These are phyloP conservation scores for Xylaria telfairii DNA, from an alignment of 495 filamentous ascomycete genomes.

Conservation along the genomic window DNA sequence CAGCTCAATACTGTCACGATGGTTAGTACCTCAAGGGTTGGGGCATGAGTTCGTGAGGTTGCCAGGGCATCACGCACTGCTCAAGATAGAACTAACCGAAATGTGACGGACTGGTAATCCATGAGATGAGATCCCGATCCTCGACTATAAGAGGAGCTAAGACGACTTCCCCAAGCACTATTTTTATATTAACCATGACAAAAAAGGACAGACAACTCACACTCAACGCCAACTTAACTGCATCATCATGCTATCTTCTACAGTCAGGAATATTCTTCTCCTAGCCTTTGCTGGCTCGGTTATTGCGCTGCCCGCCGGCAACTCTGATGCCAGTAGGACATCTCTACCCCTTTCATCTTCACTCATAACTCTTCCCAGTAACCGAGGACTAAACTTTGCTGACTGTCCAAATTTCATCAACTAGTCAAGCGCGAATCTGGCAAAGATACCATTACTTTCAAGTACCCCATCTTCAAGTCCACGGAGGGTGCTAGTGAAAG, in stretches of 20 bases:
- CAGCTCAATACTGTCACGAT: not conserved
- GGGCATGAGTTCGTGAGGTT: not conserved
- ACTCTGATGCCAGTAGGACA: not conserved
- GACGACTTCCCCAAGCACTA: not conserved
- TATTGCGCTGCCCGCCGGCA: not conserved
- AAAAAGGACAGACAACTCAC: not conserved
- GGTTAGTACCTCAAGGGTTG: not conserved
- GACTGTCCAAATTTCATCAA: not conserved
- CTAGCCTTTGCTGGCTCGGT: slow-evolving; percentile 1
- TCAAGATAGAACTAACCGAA: not conserved
- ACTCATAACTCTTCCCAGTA: not conserved
- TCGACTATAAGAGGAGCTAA: not conserved
- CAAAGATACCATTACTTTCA: not conserved
- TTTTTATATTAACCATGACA: not conserved
- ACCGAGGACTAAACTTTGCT: not conserved
- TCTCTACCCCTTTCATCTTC: not conserved
- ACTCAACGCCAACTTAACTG: not conserved
- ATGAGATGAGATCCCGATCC: not conserved
- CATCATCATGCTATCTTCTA: not conserved
- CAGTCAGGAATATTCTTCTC: slow-evolving; percentile 7
- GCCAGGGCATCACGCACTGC: not conserved
- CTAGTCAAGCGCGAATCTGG: not conserved
- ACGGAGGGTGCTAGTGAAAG: not conserved
- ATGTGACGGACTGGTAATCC: not conserved
- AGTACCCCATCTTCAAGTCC: not conserved